Evolutionary conservation across 2,329 filamentous ascomycete species (phyloP).

Genomic region (Colletotrichum incanum): DNA sequence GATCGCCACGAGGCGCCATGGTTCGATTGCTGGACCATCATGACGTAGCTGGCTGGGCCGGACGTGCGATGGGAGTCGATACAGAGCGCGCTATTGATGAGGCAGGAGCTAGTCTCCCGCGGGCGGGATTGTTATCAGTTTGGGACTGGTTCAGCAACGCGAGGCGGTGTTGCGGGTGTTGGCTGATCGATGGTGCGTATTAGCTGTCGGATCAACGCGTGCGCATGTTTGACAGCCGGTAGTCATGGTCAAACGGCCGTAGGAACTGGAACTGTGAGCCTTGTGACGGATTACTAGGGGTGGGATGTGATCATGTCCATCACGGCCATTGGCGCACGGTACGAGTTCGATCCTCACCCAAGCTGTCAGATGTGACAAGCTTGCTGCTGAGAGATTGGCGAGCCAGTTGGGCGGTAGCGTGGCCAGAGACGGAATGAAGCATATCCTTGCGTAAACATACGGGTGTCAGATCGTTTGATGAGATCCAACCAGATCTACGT

Average conservation of each 20-base stretch:
- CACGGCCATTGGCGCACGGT: constrained; percentile 30
- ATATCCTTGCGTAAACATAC: constrained; percentile 37
- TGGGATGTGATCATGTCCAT: constrained; percentile 4
- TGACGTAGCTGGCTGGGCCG: constrained; percentile 37
- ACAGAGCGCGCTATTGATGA: constrained; percentile 30
- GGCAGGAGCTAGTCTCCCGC: constrained; percentile 22
- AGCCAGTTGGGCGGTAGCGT: constrained; percentile 34
- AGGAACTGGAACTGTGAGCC: neutral
- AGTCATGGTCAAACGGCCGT: constrained; percentile 31
- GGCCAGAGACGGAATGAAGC: constrained; percentile 19
- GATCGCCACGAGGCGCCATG: constrained; percentile 37
- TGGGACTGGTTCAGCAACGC: constrained; percentile 27
- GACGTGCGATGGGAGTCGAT: constrained; percentile 23
- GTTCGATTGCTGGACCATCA: constrained; percentile 37
- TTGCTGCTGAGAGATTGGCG: constrained; percentile 36
- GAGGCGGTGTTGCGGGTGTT: constrained; percentile 17
- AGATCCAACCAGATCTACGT: constrained; percentile 41
- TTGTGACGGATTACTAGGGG: constrained; percentile 17
- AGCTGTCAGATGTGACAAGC: constrained; percentile 32
- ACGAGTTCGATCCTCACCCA: constrained; percentile 28
- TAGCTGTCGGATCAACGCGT: constrained; percentile 19
- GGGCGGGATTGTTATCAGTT: constrained; percentile 23
- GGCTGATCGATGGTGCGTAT: constrained; percentile 29
- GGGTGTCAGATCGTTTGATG: constrained; percentile 43
- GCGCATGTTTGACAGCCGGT: constrained; percentile 29